Evolutionary conservation across 2,329 filamentous ascomycete genomes (phyloP).

Genomic region (Domatiomyces catenatus): DNA sequence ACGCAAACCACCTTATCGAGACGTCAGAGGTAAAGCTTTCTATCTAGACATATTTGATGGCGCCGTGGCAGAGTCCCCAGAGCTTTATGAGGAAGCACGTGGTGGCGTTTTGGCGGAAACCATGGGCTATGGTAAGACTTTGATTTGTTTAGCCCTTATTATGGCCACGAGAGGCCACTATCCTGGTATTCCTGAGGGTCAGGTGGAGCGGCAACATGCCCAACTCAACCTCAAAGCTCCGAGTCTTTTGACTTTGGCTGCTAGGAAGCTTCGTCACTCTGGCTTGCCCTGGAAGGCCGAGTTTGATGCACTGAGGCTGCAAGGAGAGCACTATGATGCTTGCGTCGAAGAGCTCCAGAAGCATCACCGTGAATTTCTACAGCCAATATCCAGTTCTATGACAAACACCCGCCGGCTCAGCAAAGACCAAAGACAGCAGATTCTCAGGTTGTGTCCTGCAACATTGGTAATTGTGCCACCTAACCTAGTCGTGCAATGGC

Average conservation of each 20-base stretch:
- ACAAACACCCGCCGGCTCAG: conserved; percentile 22
- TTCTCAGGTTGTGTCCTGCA: conserved; percentile 48
- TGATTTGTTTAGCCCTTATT: conserved; percentile 67
- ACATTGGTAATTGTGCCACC: conserved; percentile 69
- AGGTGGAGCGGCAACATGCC: conserved; percentile 30
- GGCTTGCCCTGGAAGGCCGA: conserved; percentile 56
- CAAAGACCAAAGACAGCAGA: conserved; percentile 15
- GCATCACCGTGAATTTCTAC: conserved; percentile 46
- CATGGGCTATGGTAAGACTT: conserved; percentile 59
- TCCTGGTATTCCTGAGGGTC: conserved; percentile 48
- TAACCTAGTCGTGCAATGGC: conserved; percentile 76
- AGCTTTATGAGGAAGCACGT: conserved; percentile 55
- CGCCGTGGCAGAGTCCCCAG: conserved; percentile 47
- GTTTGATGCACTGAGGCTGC: conserved; percentile 37
- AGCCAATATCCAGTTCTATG: conserved; percentile 32
- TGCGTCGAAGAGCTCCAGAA: conserved; percentile 43
- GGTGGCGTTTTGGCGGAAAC: conserved; percentile 44
- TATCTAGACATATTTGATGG: conserved; percentile 56
- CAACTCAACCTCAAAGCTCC: conserved; percentile 37
- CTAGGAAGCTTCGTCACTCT: conserved; percentile 49
- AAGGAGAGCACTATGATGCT: conserved; percentile 36
- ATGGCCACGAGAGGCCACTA: conserved; percentile 58
- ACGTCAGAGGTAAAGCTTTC: conserved; percentile 48
- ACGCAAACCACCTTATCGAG: conserved; percentile 44
- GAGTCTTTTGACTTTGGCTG: conserved; percentile 60